phyloP scores from a whole-genome alignment of 164 flowering plant species.

The Malania oleifera region DNA sequence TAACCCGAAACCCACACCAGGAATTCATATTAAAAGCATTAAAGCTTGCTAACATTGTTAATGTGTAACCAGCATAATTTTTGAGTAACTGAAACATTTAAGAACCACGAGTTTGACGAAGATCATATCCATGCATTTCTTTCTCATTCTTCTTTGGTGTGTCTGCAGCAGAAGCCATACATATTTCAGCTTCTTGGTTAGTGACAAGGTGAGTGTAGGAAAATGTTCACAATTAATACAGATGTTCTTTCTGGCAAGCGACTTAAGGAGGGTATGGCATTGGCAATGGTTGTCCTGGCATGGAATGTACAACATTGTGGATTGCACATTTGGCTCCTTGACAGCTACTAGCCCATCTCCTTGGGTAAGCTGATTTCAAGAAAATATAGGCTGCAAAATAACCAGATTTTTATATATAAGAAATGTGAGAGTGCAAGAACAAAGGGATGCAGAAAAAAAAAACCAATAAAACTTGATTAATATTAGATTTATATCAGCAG shows the following conservation, averaged over 20 bases:
- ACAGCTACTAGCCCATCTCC: slow-evolving; percentile 58
- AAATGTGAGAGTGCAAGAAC: too few species aligned
- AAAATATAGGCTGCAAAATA: slow-evolving; percentile 68
- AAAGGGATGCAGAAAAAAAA: too few species aligned
- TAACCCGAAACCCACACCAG: too few species aligned
- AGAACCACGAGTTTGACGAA: not conserved
- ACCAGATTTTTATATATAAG: too few species aligned
- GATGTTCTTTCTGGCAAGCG: not conserved
- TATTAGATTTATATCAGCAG: too few species aligned
- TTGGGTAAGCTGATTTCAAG: slow-evolving; percentile 87
- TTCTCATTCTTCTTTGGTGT: not conserved
- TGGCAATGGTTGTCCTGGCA: not conserved
- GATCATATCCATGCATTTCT: not conserved
- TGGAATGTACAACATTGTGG: slow-evolving; percentile 6
- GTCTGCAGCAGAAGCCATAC: not conserved
- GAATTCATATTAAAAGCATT: too few species aligned
- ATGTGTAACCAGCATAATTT: too few species aligned
- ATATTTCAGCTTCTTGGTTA: not conserved
- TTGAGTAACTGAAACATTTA: too few species aligned
- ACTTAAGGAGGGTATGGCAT: not conserved
- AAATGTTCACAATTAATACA: not conserved
- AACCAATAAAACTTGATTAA: too few species aligned
- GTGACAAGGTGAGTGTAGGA: not conserved
- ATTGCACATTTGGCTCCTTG: not conserved
- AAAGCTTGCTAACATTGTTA: too few species aligned